Base-by-base conservation (phyloP, 169 alveolate genomes). In the Cryptosporidium ubiquitum region DNA sequence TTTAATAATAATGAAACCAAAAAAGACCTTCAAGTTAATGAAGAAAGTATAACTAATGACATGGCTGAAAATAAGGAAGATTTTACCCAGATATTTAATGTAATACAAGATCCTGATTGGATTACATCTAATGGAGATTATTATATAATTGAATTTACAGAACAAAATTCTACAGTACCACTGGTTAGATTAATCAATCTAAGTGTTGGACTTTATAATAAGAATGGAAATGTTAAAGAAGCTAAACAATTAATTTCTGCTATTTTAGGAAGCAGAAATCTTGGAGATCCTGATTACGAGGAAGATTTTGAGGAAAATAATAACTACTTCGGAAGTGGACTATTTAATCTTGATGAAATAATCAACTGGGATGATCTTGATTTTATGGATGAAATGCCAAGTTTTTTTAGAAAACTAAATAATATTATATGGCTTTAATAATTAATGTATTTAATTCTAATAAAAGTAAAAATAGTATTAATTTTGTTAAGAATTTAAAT, bases 201-300 rank as follows among this genome's bases (percentile, higher is more conserved):
- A 79, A 79, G 89, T 58, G 64, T 79, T 42, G 89, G 79, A 42
- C 61, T 79, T 16, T 79, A 79, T 9, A 79, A 79, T 79, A 79
- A 58, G 44, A 79, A 79, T 40, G 68, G 52, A 18, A 40, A 79
- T 79, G 31, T 66, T 37, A 35, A 64, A 37, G 57, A 44, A 20
- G 89, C 89, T 2, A 79, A 61, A 47, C 18, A 23, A 23, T 49
- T 79, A n/a, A 79, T 79, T 26, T 58, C 73, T 6, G 47, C 75
- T 16, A 39, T 79, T 18, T 42, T 79, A 29, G 75, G 89, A 37
- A 58, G 68, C 26, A 79, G 73, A 61, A 61, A 40, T 23, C 55
- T 61, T 14, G 40, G 61, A 9, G 75, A 79, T 9, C 61, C 66
- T 16, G 75, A 79, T 40, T 42, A 66, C 40, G 75, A 79, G 3